Base-by-base conservation (phyloP, 2,329 filamentous ascomycete genomes). In the Daldinia sp. region DNA sequence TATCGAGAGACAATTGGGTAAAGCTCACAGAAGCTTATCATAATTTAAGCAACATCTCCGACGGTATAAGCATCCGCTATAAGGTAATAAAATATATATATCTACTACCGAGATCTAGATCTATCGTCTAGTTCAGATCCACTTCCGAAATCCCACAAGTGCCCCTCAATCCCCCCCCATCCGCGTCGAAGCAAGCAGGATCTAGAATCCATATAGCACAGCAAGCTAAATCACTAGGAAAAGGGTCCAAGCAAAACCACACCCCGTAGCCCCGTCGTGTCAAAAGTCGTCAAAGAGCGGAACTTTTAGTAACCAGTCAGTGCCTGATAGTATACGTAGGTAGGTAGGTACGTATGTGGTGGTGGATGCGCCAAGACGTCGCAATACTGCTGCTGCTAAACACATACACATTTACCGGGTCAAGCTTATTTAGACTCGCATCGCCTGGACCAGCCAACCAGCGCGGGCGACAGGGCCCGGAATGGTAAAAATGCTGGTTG, bases 381-480 rank as follows among this genome's bases (percentile, higher is more conserved):
- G 26, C 46, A 51, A 51, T 33, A n/a, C 26, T 33, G 28, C 28
- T 13, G 20, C 20, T 33, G 12, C 6, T 30, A n/a, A 51, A 18
- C 6, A 6, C 7, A 51, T 15, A 23, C 20, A 23, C 20, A 23
- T 23, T 23, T 51, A 51, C 15, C 15, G 26, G 46, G 26, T 30
- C 15, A 33, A 51, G 46, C 46, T 33, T 50, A 50, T 51, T 30
- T 48, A 30, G 46, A 51, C 46, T 51, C 13, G 15, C 26, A 30
- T 50, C 46, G 46, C 6, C 46, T 33, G 7, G 46, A 15, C 33
- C 48, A 65, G 46, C 63, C 63, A 66, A 66, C 54, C 59, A 56
- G 59, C 53, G 12, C 13, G 28, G 39, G 23, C 63, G 44, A 44
- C 13, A 13, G 12, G 20, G 46, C 58, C 63, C 30, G 41, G 54